Percentiles rank a stretch among this genome's conserved stretches.
These are phyloP conservation scores for Trichoderma gamsii DNA, from an alignment of 495 filamentous ascomycete species.

Conservation along the genomic window DNA sequence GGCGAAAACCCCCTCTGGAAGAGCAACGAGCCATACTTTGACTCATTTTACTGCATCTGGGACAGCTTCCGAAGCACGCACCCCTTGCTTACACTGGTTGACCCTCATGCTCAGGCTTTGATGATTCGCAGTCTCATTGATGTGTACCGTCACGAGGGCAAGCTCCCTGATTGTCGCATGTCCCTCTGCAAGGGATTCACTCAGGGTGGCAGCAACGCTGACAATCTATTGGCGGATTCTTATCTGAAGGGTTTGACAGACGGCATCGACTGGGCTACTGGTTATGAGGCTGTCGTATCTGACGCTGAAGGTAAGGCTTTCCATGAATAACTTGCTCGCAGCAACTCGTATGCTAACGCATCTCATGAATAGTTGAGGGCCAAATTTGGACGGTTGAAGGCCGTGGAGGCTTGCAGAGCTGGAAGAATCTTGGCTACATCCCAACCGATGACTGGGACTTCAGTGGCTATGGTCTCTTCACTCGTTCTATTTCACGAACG, in stretches of 20 bases:
- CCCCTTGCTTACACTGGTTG: constrained; percentile 58
- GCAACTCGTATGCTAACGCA: background rate
- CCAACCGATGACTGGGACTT: constrained; percentile 58
- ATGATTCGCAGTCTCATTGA: constrained; percentile 62
- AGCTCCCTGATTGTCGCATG: constrained; percentile 61
- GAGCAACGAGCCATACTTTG: constrained; percentile 63
- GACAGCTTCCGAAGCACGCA: constrained; percentile 64
- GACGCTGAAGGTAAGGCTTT: constrained; percentile 57
- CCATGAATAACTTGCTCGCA: background rate
- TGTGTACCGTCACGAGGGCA: constrained; percentile 60
- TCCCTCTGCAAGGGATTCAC: constrained; percentile 58
- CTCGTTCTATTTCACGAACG: constrained; percentile 59
- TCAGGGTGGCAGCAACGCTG: constrained; percentile 68
- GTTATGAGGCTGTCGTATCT: constrained; percentile 59
- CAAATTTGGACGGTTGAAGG: constrained; percentile 60
- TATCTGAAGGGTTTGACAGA: constrained; percentile 58
- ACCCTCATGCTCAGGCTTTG: constrained; percentile 52
- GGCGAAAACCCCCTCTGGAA: constrained; percentile 63
- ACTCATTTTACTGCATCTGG: constrained; percentile 64
- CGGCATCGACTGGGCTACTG: constrained; percentile 57
- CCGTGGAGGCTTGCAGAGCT: constrained; percentile 54
- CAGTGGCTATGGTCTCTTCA: constrained; percentile 55
- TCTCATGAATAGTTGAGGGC: constrained; percentile 25
- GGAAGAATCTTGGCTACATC: constrained; percentile 59
- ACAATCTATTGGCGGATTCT: constrained; percentile 60